Evolutionary conservation across 2,329 filamentous ascomycete species (phyloP).

Genomic region (Sclerotinia minor): DNA sequence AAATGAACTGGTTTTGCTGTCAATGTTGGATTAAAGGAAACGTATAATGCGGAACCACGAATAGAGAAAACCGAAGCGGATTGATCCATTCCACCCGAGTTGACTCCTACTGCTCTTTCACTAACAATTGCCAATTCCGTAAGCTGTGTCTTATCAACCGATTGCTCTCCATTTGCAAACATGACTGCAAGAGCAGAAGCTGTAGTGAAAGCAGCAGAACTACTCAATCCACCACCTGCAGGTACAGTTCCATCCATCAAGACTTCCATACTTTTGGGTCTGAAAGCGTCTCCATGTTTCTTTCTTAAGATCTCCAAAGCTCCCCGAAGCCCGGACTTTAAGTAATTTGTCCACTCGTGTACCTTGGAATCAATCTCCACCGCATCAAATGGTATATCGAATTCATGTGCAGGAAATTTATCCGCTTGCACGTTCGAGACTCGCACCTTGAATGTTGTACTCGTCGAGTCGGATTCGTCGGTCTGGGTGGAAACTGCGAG

Average conservation of each 20-base stretch:
- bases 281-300: constrained; percentile 60
- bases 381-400: constrained; percentile 64
- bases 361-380: constrained; percentile 82
- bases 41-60: constrained; percentile 82
- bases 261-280: constrained; percentile 77
- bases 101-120: constrained; percentile 91
- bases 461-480: constrained; percentile 45
- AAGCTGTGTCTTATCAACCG: constrained; percentile 86
- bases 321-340: constrained; percentile 85
- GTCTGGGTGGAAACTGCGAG: constrained; percentile 68
- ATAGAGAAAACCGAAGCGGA: constrained; percentile 92
- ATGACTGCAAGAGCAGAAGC: constrained; percentile 86
- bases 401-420: constrained; percentile 75
- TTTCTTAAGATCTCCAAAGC: constrained; percentile 75
- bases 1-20: constrained; percentile 76
- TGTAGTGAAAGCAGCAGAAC: constrained; percentile 90
- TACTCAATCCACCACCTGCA: constrained; percentile 86
- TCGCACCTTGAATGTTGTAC: constrained; percentile 64
- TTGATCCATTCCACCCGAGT: constrained; percentile 98
- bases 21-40: constrained; percentile 81
- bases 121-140: constrained; percentile 93
- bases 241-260: constrained; percentile 91
- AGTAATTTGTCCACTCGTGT: constrained; percentile 98
- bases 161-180: constrained; percentile 74
- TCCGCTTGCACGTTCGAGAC: constrained; percentile 76